Evolutionary conservation across 306 rosid species (phyloP), one percentile per base, ranked within the genome.

Genomic region (Medicago truncatula): DNA sequence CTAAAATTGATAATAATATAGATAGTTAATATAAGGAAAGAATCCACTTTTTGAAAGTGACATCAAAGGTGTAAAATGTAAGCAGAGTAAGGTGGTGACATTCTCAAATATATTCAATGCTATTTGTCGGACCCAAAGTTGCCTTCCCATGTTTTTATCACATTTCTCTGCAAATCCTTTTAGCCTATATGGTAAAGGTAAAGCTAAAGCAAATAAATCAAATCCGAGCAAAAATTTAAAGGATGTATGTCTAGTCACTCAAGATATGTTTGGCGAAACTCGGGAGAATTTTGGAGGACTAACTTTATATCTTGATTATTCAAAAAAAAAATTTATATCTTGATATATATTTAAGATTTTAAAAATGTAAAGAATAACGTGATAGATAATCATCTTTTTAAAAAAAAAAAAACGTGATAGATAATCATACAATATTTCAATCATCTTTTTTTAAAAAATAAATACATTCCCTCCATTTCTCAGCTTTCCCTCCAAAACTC

Each of bases 61-160:
- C 73, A 63, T 71, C 17, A 72, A 79, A 79, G 78, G 83, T 31
- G 18, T 54, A 61, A 16, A 79, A 79, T 41, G 67, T 54, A 78
- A 66, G 78, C 11, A 39, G 62, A n/a, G 70, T 47, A 46, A 66
- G 71, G 73, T 53, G 74, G 20, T 52, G 81, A 83, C 69, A 63
- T 79, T 81, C 72, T 73, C 46, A 67, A 69, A 43, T 38, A 72
- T 34, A 67, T 39, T 36, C 66, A 74, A 77, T 73, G 74, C 83
- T 31, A 17, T 77, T 74, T 77, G 87, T 77, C 85, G 83, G 83
- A 74, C 80, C 80, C 67, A 61, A 25, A 56, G 21, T 25, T 78
- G 81, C 71, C 66, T 65, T 83, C 78, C 71, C 2, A 71, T 71
- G 69, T 67, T 66, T 66, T 8, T 3, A 57, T 65, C 41, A 58